Evolutionary conservation across 2,329 filamentous ascomycete species (phyloP).

Genomic region (Venturiaceae sp.): DNA sequence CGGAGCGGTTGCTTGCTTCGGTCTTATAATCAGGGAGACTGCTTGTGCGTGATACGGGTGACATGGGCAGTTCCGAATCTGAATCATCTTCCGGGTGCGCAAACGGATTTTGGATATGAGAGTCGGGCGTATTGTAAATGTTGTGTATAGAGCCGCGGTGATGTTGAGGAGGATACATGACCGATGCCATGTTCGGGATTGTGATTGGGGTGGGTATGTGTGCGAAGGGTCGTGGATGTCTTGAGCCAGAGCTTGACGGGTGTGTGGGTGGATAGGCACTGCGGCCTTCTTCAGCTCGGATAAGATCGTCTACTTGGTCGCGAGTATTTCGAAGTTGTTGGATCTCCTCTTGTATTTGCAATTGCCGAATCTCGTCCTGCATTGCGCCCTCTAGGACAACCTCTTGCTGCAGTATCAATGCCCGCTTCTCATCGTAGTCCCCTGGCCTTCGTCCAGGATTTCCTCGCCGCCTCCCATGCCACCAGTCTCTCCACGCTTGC

Average conservation of each 20-base stretch:
- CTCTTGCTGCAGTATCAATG: slow-evolving; percentile 37
- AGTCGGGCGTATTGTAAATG: slow-evolving; percentile 16
- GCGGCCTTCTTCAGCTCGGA: slow-evolving; percentile 28
- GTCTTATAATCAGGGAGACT: slow-evolving; percentile 36
- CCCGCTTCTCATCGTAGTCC: slow-evolving; percentile 43
- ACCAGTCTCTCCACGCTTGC: slow-evolving; percentile 41
- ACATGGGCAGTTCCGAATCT: neutral
- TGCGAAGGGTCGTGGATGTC: slow-evolving; percentile 8
- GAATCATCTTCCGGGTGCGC: neutral
- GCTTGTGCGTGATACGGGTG: slow-evolving; percentile 22
- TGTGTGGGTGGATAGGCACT: slow-evolving; percentile 6
- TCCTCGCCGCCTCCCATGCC: slow-evolving; percentile 27
- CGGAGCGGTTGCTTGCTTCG: slow-evolving; percentile 16
- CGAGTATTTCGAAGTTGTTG: slow-evolving; percentile 41
- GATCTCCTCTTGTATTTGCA: slow-evolving; percentile 42
- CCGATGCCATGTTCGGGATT: slow-evolving; percentile 12
- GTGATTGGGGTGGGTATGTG: slow-evolving; percentile 13
- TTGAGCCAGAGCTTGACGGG: slow-evolving; percentile 3
- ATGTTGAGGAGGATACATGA: slow-evolving; percentile 21
- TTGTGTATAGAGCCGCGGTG: slow-evolving; percentile 17
- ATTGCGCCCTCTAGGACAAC: slow-evolving; percentile 34
- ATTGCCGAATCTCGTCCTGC: slow-evolving; percentile 39
- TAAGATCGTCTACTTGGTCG: slow-evolving; percentile 40
- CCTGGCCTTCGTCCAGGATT: slow-evolving; percentile 20
- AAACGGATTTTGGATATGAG: slow-evolving; percentile 14